Percentiles rank a stretch among this genome's conserved stretches.
These are phyloP conservation scores for Blumeriella jaapii DNA, from an alignment of 2,329 filamentous ascomycete species.

Conservation along the genomic window DNA sequence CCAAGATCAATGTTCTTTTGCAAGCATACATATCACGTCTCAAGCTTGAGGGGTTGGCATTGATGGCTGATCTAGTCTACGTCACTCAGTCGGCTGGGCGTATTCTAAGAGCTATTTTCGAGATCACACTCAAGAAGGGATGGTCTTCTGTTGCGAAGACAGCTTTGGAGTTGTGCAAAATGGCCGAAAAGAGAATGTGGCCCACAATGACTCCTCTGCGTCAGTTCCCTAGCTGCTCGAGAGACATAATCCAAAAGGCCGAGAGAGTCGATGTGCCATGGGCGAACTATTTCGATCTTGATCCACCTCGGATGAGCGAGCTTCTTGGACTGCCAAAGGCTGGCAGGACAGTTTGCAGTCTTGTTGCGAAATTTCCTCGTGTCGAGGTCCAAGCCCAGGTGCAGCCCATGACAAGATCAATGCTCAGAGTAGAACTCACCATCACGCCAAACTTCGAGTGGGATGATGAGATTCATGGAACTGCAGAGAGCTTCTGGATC, in stretches of 20 bases:
- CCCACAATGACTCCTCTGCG: conserved; percentile 93
- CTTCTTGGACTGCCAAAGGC: conserved; percentile 82
- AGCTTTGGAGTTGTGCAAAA: conserved; percentile 91
- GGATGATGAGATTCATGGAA: conserved; percentile 82
- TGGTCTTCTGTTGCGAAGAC: conserved; percentile 91
- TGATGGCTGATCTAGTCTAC: conserved; percentile 98
- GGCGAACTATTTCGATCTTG: conserved; percentile 89
- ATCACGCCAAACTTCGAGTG: conserved; percentile 93
- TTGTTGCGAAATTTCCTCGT: conserved; percentile 87
- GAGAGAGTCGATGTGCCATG: conserved; percentile 92
- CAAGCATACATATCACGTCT: conserved; percentile 95
- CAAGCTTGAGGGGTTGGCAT: conserved; percentile 81
- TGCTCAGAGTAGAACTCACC: conserved; percentile 80
- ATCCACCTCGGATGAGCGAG: conserved; percentile 93
- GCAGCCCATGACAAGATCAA: conserved; percentile 86
- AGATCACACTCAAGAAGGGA: conserved; percentile 93
- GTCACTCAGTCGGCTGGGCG: conserved; percentile 95
- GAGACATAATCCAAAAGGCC: conserved; percentile 81
- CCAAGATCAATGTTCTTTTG: conserved; percentile 94
- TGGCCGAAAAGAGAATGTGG: conserved; percentile 99
- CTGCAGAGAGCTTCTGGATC: conserved; percentile 91
- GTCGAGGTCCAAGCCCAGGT: conserved; percentile 88
- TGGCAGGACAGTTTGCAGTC: conserved; percentile 70
- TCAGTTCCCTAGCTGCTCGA: conserved; percentile 73
- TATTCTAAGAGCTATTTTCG: conserved; percentile 90